phyloP scores from a whole-genome alignment of 768 basidiomycete genomes.

The Serendipita sp. region DNA sequence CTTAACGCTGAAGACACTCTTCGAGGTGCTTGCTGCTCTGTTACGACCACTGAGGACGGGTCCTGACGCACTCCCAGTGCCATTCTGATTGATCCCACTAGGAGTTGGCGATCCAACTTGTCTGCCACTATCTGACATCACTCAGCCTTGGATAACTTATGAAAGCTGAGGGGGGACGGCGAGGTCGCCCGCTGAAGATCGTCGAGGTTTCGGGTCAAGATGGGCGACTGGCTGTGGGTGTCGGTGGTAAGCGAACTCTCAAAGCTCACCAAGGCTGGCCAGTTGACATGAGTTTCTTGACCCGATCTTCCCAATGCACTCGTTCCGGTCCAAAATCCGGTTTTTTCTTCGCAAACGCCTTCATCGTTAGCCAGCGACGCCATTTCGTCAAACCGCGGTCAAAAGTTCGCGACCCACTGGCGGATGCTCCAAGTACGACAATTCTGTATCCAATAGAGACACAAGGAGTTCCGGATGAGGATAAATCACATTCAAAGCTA shows the following conservation, averaged over 20 bases:
- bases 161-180: neutral
- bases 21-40: conserved; percentile 2
- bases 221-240: neutral
- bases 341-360: neutral
- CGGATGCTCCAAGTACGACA: neutral
- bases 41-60: neutral
- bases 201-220: neutral
- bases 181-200: neutral
- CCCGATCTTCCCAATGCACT: neutral
- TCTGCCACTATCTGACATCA: neutral
- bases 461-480: neutral
- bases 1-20: neutral
- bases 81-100: neutral
- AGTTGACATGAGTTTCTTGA: neutral
- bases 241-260: neutral
- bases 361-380: neutral
- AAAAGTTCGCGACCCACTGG: neutral
- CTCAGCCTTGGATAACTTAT: neutral
- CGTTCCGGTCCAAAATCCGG: neutral
- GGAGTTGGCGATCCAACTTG: neutral
- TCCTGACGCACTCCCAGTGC: neutral
- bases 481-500: conserved; percentile 17
- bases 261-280: neutral
- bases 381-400: conserved; percentile 3
- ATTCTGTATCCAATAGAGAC: neutral